Percentiles rank a stretch among this genome's conserved stretches.
Conservation (phyloP, 257 asterid species). For the Salvia rosmarinus region DNA sequence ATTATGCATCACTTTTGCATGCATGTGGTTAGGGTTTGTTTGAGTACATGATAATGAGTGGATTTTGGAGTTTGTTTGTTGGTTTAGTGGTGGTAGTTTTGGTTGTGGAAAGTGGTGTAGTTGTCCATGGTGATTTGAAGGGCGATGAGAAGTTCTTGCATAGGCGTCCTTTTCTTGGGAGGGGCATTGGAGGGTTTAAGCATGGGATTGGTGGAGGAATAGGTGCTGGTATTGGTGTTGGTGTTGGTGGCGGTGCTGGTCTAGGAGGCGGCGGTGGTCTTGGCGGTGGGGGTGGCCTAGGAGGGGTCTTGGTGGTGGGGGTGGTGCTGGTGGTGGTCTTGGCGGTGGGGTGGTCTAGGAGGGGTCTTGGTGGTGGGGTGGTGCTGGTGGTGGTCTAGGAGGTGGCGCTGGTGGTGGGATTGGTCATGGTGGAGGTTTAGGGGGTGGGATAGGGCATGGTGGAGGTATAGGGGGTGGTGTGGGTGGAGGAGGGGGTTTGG, state of each 20-base stretch:
- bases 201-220: constrained; percentile 17
- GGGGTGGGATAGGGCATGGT: too few relatives aligned
- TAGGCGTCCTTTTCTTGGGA: constrained; percentile 21
- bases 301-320: not conserved
- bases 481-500: not conserved
- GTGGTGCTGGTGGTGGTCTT: constrained; percentile 21
- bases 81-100: constrained; percentile 28
- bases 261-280: constrained; percentile 15
- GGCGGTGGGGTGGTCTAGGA: constrained; percentile 31
- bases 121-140: not conserved
- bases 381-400: not conserved
- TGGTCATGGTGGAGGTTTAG: too few relatives aligned
- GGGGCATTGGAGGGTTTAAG: constrained; percentile 19
- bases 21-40: constrained; percentile 21
- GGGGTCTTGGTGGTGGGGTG: too few relatives aligned
- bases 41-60: constrained; percentile 8
- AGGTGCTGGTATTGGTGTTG: not conserved
- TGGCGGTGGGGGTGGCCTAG: constrained; percentile 7
- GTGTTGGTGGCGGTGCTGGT: not conserved
- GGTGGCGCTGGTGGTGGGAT: constrained; percentile 3
- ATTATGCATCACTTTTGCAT: constrained; percentile 6
- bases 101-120: not conserved
- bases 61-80: not conserved
- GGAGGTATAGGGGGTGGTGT: not conserved
- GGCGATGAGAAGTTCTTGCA: constrained; percentile 37